Evolutionary conservation across 2,329 filamentous ascomycete species (phyloP), one percentile per base, ranked within the genome.

Genomic region (Aspergillus aculeatus): DNA sequence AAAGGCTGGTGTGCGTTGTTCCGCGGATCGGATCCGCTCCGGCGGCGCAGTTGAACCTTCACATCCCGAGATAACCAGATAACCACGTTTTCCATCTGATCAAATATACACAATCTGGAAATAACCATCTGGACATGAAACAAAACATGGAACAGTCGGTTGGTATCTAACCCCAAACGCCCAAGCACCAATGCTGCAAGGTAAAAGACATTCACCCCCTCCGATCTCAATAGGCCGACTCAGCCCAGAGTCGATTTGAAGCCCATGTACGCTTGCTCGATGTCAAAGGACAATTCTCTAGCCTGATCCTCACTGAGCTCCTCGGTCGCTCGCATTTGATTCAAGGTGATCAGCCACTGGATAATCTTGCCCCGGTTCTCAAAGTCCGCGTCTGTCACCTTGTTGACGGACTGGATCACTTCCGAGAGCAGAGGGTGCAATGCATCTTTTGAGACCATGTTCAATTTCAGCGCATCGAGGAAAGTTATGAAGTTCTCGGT

Each of bases 401-500:
- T 95, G 78, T 98, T 98, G 65, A 97, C 94, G 2, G 92, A 93
- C 71, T 97, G 94, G 62, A 99, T 99, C 19, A 97, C 92, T 69
- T 98, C 95, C 1, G 93, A 94, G 2, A 99, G 83, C 21, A 99
- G 81, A 3, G 95, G 95, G 72, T 99, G 96, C n/a, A 99, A 81
- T 64, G 95, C 92, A 75, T 98, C 94, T 73, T 99, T 99, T 51
- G 94, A 94, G 11, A 96, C 83, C 70, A 98, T 86, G 49, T 94
- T 93, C 57, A 99, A 86, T 73, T 93, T 93, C 68, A 99, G 84
- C 16, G 95, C 96, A 73, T 99, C 95, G 55, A 99, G 85, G 72
- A 99, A 94, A 0, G 95, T 99, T 76, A 99, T 99, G 75, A 99
- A 99, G 75, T 97, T 96, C 76, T 99, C 93, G 0, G 94, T 98